Conservation (phyloP, 495 filamentous ascomycete genomes). For the Penicillium mononematosum region DNA sequence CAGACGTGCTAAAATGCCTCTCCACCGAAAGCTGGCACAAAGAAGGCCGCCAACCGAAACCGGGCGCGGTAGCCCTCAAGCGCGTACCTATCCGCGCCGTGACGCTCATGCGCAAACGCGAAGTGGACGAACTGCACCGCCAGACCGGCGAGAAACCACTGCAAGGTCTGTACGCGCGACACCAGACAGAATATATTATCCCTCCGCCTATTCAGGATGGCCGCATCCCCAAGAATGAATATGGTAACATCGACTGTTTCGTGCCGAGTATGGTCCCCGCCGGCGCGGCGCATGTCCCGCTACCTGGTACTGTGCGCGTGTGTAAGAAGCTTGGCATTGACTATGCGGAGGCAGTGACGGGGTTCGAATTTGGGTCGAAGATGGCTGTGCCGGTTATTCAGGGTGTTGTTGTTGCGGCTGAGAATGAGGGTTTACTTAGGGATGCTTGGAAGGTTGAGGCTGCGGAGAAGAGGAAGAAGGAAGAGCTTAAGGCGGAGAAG, state of each 20-base stretch:
- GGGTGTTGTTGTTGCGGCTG: constrained; percentile 83
- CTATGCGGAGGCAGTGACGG: constrained; percentile 91
- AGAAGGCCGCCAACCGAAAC: constrained; percentile 75
- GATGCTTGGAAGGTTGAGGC: constrained; percentile 85
- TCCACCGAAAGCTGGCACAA: constrained; percentile 98
- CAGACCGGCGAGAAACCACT: constrained; percentile 77
- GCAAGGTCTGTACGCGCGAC: constrained; percentile 78
- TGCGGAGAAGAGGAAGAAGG: constrained; percentile 70
- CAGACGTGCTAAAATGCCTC: constrained; percentile 80
- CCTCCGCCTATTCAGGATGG: constrained; percentile 80
- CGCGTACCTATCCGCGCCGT: constrained; percentile 86
- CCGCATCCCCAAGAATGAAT: constrained; percentile 88
- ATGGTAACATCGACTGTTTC: constrained; percentile 96
- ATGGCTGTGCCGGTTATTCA: constrained; percentile 90
- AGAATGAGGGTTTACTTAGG: constrained; percentile 69
- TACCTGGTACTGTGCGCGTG: constrained; percentile 69
- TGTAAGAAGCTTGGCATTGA: constrained; percentile 84
- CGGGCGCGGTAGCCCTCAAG: constrained; percentile 75
- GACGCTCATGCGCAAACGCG: constrained; percentile 81
- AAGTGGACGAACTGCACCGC: constrained; percentile 78
- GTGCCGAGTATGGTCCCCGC: constrained; percentile 87
- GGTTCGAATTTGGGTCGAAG: constrained; percentile 92
- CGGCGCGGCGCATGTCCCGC: constrained; percentile 80
- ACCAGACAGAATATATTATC: constrained; percentile 94
- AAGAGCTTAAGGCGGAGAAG: constrained; percentile 78